Percentiles rank a stretch among this genome's conserved stretches.
These are phyloP conservation scores for Coleophoma cylindrospora DNA, from an alignment of 2,329 filamentous ascomycete genomes.

Conservation along the genomic window DNA sequence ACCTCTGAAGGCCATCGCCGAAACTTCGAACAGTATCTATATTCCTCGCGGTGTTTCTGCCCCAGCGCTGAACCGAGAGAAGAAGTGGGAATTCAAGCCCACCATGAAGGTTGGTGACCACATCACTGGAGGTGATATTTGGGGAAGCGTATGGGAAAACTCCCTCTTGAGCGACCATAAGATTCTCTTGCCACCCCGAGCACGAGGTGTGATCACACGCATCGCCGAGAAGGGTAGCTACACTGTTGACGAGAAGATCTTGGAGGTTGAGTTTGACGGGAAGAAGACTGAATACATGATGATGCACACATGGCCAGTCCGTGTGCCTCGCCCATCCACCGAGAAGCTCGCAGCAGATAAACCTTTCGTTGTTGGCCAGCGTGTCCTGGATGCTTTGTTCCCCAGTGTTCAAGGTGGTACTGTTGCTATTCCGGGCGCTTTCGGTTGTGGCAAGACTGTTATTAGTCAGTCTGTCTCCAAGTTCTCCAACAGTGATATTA, in stretches of 20 bases:
- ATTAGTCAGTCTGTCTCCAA: conserved; percentile 98
- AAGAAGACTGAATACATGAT: conserved; percentile 91
- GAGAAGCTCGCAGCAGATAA: conserved; percentile 87
- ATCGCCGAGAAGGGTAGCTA: conserved; percentile 88
- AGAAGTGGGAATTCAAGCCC: conserved; percentile 96
- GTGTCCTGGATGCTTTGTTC: conserved; percentile 94
- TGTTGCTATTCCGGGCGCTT: conserved; percentile 95
- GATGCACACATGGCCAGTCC: conserved; percentile 99
- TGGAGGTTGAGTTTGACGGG: conserved; percentile 96
- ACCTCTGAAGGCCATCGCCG: conserved; percentile 79
- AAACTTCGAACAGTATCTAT: conserved; percentile 82
- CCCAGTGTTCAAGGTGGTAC: conserved; percentile 96
- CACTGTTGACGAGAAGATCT: conserved; percentile 87
- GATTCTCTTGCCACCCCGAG: conserved; percentile 85
- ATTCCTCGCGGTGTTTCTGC: conserved; percentile 91
- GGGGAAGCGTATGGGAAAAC: conserved; percentile 94
- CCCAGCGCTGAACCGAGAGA: conserved; percentile 81
- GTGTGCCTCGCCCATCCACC: conserved; percentile 85
- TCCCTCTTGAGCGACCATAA: conserved; percentile 90
- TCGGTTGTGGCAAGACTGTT: conserved; percentile 98
- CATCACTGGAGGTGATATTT: conserved; percentile 93
- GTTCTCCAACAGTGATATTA: conserved; percentile 99
- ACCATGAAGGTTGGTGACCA: conserved; percentile 92
- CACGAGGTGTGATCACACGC: conserved; percentile 85
- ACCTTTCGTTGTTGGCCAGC: conserved; percentile 93